Conservation (phyloP, 2,329 filamentous ascomycete genomes). For the Exutisphaerella laricina region DNA sequence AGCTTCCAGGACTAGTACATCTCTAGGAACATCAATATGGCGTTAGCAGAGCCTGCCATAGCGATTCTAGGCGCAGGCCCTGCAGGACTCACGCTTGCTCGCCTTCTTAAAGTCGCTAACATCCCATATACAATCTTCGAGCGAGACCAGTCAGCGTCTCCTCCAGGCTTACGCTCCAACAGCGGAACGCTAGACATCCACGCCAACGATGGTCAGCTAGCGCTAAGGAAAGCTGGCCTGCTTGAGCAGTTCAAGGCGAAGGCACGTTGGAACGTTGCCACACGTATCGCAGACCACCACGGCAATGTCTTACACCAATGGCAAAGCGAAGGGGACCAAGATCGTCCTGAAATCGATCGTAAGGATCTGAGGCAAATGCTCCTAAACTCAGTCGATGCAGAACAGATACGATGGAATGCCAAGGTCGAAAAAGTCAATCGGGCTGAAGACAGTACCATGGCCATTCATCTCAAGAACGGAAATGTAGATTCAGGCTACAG, state of each 20-base stretch:
- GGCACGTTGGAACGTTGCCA: conserved; percentile 30
- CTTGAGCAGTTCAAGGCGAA: conserved; percentile 25
- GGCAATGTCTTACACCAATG: conserved; percentile 17
- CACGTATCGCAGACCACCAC: too few relatives aligned
- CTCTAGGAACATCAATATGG: too few relatives aligned
- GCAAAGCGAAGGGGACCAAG: conserved; percentile 14
- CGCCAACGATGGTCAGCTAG: conserved; percentile 25
- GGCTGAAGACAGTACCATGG: conserved; percentile 16
- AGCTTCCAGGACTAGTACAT: too few relatives aligned
- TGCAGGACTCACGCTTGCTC: conserved; percentile 25
- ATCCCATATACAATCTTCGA: conserved; percentile 26
- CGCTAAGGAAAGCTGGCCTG: conserved; percentile 29
- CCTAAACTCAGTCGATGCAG: conserved; percentile 32
- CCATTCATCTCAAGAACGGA: conserved; percentile 31
- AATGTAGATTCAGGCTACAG: conserved; percentile 34
- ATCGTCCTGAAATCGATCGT: conserved; percentile 40
- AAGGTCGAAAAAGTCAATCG: conserved; percentile 22
- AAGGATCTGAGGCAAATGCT: conserved; percentile 34
- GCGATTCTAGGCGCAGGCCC: conserved; percentile 31
- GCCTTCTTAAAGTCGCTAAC: conserved; percentile 20
- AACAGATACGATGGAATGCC: conserved; percentile 34
- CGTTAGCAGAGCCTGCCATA: conserved; percentile 13
- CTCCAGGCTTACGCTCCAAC: conserved; percentile 24
- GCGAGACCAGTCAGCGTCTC: conserved; percentile 4
- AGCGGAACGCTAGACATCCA: conserved; percentile 33